Conservation (phyloP, 148 eudicot genomes). For the Rhododendron ferrugineum region DNA sequence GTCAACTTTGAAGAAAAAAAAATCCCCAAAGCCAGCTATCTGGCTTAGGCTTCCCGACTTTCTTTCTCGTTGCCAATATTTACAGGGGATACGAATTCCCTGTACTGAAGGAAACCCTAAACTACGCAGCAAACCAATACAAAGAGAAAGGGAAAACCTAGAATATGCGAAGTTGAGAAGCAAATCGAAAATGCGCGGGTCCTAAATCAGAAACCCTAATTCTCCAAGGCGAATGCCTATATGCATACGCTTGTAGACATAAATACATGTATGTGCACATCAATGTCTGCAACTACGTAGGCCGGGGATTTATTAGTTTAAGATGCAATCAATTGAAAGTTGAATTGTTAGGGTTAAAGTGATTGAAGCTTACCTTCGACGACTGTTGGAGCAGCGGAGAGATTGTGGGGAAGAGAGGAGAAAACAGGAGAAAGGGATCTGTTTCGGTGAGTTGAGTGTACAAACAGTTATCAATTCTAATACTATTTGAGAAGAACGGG, state of each 20-base stretch:
- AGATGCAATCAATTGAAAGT: background rate
- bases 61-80: background rate
- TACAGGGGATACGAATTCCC: background rate
- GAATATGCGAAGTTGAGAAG: background rate
- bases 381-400: background rate
- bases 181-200: background rate
- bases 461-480: background rate
- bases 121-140: background rate
- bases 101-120: background rate
- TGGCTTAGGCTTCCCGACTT: background rate
- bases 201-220: slow-evolving; percentile 11
- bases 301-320: background rate
- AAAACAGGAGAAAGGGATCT: background rate
- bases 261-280: background rate
- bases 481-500: background rate
- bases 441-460: background rate
- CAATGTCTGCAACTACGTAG: background rate
- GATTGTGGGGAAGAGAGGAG: slow-evolving; percentile 1
- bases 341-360: background rate
- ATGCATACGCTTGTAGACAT: background rate
- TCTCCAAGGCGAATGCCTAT: background rate
- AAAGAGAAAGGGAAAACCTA: background rate
- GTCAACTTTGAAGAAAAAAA: background rate
- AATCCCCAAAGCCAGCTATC: background rate
- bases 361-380: slow-evolving; percentile 11